Evolutionary conservation across 2,329 filamentous ascomycete genomes (phyloP), one percentile per base, ranked within the genome.

Genomic region (Metarhizium robertsii): DNA sequence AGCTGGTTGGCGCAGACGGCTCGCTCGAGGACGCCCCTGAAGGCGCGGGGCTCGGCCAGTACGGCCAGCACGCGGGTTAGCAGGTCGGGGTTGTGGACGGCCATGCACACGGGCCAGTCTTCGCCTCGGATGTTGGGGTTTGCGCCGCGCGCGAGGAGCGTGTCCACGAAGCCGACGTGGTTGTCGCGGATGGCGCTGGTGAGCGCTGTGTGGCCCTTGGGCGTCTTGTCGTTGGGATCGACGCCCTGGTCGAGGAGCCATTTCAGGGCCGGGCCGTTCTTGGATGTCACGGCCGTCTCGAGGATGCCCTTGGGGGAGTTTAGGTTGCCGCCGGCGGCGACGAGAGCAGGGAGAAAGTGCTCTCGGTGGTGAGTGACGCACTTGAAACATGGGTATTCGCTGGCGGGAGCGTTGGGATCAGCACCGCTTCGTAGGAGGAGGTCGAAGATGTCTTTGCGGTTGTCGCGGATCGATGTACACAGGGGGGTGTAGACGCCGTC

Each of bases 31-130:
- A 86, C 79, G 6, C 85, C 85, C 67, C 84, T 85, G 71, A 84
- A 83, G 4, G 80, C 78, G 14, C 79, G 78, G 2, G 81, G 79
- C 61, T 85, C 79, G 1, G 78, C 68, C 8, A 86, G 75, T 2
- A 78, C 74, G 0, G 77, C 73, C 0, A 87, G 73, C 1, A 89
- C 73, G 53, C 77, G 79, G 61, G 77, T 75, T 11, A 88, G 76
- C 47, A 88, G 78, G 0, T 68, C 66, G 0, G 86, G 84, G 40
- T 81, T 78, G 57, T 75, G 76, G 52, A 87, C 83, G 0, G 85
- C 84, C 80, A 88, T 84, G 66, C 79, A 84, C 11, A 88, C 75
- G 0, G 86, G 86, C 85, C 85, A 89, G 64, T 88, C 83, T 62
- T 86, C 75, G 38, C 85, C 85, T 14, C 84, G 77, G 18, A 85